Base-by-base conservation (phyloP, 768 basidiomycete genomes). In the Lactarius hengduanensis region DNA sequence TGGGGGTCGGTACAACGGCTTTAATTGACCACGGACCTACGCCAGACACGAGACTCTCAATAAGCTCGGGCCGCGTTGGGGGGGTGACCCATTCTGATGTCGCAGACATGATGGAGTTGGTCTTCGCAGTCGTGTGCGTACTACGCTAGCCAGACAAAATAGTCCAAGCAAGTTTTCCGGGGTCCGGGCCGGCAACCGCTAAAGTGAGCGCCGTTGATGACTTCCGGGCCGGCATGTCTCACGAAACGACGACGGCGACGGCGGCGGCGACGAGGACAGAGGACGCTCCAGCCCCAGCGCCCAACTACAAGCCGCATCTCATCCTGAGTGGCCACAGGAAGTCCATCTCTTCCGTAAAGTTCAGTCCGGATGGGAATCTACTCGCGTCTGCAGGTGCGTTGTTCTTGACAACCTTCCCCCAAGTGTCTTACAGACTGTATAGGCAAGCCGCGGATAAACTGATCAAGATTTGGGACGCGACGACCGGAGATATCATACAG, bases 31-130 rank as follows among this genome's bases (percentile, higher is more conserved):
- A 77, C 91, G 70, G 68, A 92, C 92, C 93, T 57, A 95, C 93
- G 54, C 93, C 93, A 28, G 91, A 92, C 30, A 95, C 93, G 26
- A 98, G 85, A 72, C 90, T 89, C 73, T 96, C 92, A 65, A 98
- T 96, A 72, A 92, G 84, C 67, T 91, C 89, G 69, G 93, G 87
- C 57, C 95, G 84, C 59, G 89, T 90, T 20, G 86, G 77, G 45
- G 95, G 95, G 32, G 83, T 80, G 59, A 86, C 79, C 92, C 92
- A 94, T 69, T 83, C 80, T 32, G 86, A 77, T 58, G 83, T 82
- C 55, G 81, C 73, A 28, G 76, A 76, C 86, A 88, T 87, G 57
- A 58, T 67, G 59, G 57, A 59, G 45, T 22, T 47, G 45, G 43
- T n/a, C 18, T 20, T 45, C 45, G 5, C 45, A 10, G n/a, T 47